Evolutionary conservation across 345 rosid species (phyloP), one percentile per base, ranked within the genome.

Genomic region (Gossypium raimondii): DNA sequence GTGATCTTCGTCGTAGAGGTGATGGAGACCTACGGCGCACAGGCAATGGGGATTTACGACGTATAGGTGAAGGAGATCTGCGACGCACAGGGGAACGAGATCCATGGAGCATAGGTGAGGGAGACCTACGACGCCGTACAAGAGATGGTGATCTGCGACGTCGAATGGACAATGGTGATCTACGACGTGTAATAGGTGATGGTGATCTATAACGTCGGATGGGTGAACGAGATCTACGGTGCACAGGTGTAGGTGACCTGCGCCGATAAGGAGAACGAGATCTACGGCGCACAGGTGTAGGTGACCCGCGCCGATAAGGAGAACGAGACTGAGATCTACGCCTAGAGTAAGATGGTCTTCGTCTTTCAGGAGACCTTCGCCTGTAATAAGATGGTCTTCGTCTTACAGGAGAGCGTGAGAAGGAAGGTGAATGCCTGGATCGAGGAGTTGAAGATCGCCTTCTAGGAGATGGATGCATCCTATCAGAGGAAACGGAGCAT

Each of bases 401-500:
- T n/a, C 86, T 80, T 18, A 73, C 72, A 70, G 85, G 89, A 56
- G 85, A 82, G 13, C 43, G 82, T 47, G 86, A 83, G 55, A 84
- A 82, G 11, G 43, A 64, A 43, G 77, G 71, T 16, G 85, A 83
- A 71, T 67, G 73, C 52, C 91, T 88, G 66, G 93, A 88, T 64
- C 90, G 85, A 52, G 74, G 84, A 77, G 85, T 81, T 52, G 74
- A 79, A 84, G 84, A 73, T 77, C 84, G 88, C 78, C 82, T 81
- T 78, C 85, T 82, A 6, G 84, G 86, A 17, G 93, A 85, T 63
- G n/a, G 73, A 29, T 34, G 43, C 17, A 27, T 56, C 50, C 79
- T 78, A 29, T 81, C 83, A 73, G 82, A 76, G 65, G 89, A 85
- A 76, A 79, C 16, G 10, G 90, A 81, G 25, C 73, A 80, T 27